Evolutionary conservation across 2,329 filamentous ascomycete species (phyloP).

Genomic region (Alternaria dauci): DNA sequence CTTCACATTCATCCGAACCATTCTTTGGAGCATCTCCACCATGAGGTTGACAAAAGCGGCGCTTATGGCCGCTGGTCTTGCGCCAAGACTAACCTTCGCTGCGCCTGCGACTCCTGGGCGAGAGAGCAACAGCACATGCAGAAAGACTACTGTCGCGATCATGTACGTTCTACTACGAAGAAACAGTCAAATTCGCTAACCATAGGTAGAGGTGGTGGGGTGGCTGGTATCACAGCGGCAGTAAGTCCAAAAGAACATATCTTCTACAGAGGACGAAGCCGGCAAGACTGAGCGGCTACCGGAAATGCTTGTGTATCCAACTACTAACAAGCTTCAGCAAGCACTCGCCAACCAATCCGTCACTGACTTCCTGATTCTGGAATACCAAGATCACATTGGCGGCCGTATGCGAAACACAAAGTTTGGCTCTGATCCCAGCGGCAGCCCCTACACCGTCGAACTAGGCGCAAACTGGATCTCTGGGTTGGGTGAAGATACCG

Average conservation of each 20-base stretch:
- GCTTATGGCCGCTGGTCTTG: conserved; percentile 14
- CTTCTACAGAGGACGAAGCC: not conserved
- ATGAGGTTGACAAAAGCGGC: conserved; percentile 10
- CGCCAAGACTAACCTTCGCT: conserved; percentile 19
- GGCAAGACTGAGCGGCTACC: not conserved
- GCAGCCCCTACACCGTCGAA: conserved; percentile 66
- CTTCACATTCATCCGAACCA: not conserved
- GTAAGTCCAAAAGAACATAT: conserved; percentile 40
- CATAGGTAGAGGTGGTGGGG: conserved; percentile 61
- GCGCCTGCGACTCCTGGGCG: conserved; percentile 24
- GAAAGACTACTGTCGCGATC: conserved; percentile 45
- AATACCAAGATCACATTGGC: conserved; percentile 69
- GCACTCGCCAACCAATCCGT: conserved; percentile 68
- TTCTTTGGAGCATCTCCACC: not conserved
- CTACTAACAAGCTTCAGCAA: conserved; percentile 53
- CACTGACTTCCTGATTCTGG: conserved; percentile 70
- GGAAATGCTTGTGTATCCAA: conserved; percentile 2
- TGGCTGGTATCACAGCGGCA: conserved; percentile 70
- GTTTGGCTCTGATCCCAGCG: conserved; percentile 63
- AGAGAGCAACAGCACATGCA: conserved; percentile 36
- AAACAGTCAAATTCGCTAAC: conserved; percentile 2
- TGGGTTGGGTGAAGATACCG: conserved; percentile 51
- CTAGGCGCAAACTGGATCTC: conserved; percentile 73
- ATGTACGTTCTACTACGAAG: conserved; percentile 25
- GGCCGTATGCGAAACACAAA: conserved; percentile 67